These are phyloP conservation scores for Aureobasidium vineae DNA, from an alignment of 2,329 filamentous ascomycete species.

Conservation along the genomic window DNA sequence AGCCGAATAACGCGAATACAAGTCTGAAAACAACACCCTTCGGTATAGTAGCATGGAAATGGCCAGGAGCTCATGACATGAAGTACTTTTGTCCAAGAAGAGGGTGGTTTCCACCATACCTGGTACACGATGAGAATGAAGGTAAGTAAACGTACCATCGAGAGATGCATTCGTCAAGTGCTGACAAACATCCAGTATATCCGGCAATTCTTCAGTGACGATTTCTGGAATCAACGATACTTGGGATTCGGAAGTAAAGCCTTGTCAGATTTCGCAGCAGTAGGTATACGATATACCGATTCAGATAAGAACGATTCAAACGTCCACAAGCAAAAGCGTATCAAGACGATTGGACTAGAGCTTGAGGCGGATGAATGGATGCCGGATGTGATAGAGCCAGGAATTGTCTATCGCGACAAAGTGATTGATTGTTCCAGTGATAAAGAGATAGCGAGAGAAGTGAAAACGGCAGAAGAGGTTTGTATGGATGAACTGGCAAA, in stretches of 20 bases:
- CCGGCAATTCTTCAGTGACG: neutral
- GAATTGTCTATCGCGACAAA: neutral
- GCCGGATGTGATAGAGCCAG: neutral
- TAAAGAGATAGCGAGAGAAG: neutral
- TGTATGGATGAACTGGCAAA: neutral
- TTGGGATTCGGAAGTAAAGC: neutral
- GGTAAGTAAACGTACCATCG: neutral
- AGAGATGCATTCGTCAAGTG: neutral
- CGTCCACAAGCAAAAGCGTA: neutral
- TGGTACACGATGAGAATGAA: neutral
- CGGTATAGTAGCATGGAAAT: neutral
- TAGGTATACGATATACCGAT: neutral
- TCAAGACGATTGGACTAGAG: neutral
- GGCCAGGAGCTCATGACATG: neutral
- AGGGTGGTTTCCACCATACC: neutral
- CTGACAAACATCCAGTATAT: conserved; percentile 1
- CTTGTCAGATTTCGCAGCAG: neutral
- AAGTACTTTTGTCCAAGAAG: neutral
- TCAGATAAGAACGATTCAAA: neutral
- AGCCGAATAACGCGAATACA: neutral
- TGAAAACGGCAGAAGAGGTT: neutral
- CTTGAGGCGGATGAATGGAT: neutral
- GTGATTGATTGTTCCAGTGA: neutral
- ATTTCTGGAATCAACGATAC: neutral
- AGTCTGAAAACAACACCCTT: neutral